Percentiles rank a stretch among this genome's conserved stretches.
phyloP scores from a whole-genome alignment of 1,284 basidiomycete species.

The Testicularia cyperi region DNA sequence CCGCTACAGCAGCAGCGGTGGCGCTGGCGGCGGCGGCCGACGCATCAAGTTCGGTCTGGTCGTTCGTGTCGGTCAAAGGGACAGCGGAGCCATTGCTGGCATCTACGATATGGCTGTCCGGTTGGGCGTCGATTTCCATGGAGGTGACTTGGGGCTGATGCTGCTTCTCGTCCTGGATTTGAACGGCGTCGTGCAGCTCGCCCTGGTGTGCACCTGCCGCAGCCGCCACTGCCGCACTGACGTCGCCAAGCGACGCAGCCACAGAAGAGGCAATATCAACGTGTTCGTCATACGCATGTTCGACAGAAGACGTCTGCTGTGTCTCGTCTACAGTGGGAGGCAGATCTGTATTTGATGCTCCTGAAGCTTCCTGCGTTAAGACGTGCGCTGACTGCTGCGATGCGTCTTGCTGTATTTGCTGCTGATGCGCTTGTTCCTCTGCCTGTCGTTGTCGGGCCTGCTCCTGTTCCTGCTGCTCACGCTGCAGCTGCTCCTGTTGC shows the following conservation, averaged over 20 bases:
- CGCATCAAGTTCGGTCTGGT: neutral
- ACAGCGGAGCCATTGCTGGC: no score
- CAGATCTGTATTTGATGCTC: no score
- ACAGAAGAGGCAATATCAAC: no score
- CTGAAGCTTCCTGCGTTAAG: no score
- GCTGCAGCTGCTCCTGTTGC: slow-evolving; percentile 30
- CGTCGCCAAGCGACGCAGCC: slow-evolving; percentile 28
- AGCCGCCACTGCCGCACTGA: slow-evolving; percentile 31
- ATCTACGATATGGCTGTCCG: no score
- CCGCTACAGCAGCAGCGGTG: slow-evolving; percentile 1
- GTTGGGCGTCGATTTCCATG: slow-evolving; percentile 23
- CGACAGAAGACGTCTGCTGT: no score
- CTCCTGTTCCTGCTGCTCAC: slow-evolving; percentile 28
- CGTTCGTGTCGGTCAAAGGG: neutral
- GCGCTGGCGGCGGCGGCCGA: neutral
- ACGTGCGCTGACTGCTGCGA: no score
- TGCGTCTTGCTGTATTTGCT: no score
- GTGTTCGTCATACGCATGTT: no score
- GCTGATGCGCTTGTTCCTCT: slow-evolving; percentile 4
- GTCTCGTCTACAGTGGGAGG: no score
- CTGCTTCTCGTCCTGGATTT: slow-evolving; percentile 6
- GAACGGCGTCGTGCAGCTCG: slow-evolving; percentile 15
- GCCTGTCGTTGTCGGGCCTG: slow-evolving; percentile 18
- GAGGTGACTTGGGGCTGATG: slow-evolving; percentile 5
- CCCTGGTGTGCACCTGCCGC: slow-evolving; percentile 26